These are phyloP conservation scores for Striga asiatica DNA, from an alignment of 257 asterid species.

Conservation along the genomic window DNA sequence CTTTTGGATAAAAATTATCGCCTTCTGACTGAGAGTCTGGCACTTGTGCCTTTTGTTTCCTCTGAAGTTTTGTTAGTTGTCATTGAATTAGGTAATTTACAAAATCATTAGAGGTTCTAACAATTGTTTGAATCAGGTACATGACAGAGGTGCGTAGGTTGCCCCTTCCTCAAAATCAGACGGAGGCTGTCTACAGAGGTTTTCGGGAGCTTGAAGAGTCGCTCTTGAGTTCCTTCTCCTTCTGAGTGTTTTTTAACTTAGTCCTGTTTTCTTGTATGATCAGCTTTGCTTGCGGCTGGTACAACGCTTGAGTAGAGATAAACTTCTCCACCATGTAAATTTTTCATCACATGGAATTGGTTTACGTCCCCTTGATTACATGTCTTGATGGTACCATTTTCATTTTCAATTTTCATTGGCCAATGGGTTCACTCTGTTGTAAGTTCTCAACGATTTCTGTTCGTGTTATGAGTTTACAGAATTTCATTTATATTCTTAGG, in stretches of 20 bases:
- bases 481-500: too few relatives aligned
- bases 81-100: too few relatives aligned
- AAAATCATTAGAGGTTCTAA: not conserved
- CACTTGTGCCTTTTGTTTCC: too few relatives aligned
- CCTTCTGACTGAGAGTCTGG: too few relatives aligned
- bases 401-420: too few relatives aligned
- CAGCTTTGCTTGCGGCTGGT: slow-evolving; percentile 12
- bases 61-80: not conserved
- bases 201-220: slow-evolving; percentile 89
- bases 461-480: too few relatives aligned
- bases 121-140: slow-evolving; percentile 33
- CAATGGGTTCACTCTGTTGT: too few relatives aligned
- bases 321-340: slow-evolving; percentile 16
- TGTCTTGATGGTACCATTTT: too few relatives aligned
- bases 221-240: slow-evolving; percentile 42
- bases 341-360: slow-evolving; percentile 8
- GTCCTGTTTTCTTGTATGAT: slow-evolving; percentile 18
- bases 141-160: slow-evolving; percentile 87
- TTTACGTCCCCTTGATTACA: slow-evolving; percentile 3
- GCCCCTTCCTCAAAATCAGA: slow-evolving; percentile 68
- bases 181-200: slow-evolving; percentile 70
- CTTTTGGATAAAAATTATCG: too few relatives aligned
- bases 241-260: slow-evolving; percentile 38
- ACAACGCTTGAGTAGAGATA: not conserved
- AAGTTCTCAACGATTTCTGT: too few relatives aligned